Base-by-base conservation (phyloP, 108 stramenopile genomes). In the Tribonema minus region DNA sequence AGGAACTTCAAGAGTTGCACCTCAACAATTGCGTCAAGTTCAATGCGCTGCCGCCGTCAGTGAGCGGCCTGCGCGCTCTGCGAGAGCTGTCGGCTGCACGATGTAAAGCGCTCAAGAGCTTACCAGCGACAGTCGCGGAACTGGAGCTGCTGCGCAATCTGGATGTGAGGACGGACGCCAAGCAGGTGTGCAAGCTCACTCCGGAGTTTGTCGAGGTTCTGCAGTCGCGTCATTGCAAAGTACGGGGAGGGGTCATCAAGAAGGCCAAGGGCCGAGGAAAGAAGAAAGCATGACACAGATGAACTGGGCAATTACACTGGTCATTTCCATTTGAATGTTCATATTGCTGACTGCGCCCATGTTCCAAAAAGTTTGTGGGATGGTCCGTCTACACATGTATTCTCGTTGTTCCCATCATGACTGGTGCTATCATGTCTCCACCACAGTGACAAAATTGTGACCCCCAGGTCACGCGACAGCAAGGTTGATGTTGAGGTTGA, bases 141-240 rank as follows among this genome's bases (percentile, higher is more conserved):
- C 78, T 80, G 76, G 69, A 64, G 34, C 40, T 31, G 20, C 33
- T 86, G 9, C 37, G 30, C 23, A 76, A 85, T 40, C 74, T 86
- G 20, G 86, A 86, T 61, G 39, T 86, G 12, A 37, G 86, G 27
- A 36, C 84, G 20, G 73, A 68, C n/a, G 85, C 85, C 72, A 86
- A 86, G 63, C 81, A 86, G 38, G 76, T 82, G 15, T 86, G 86
- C 84, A 86, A 85, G 64, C 71, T 86, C 54, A 68, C 84, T 1
- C 86, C 81, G n/a, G 86, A 86, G 34, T 65, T 86, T 12, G 70
- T 37, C n/a, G 84, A 75, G 31, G 54, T 32, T 20, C 68, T 85
- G 3, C 64, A 82, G 37, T 60, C 39, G 20, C 65, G 82, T 12
- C 40, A 67, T 23, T 86, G 86, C 65, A 70, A 31, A 28, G 75